A percentile compares a stretch with the other conserved stretches of the same genome.
Conservation (phyloP, 1,284 basidiomycete species). For the Sporisorium iseilematis-ciliati region DNA sequence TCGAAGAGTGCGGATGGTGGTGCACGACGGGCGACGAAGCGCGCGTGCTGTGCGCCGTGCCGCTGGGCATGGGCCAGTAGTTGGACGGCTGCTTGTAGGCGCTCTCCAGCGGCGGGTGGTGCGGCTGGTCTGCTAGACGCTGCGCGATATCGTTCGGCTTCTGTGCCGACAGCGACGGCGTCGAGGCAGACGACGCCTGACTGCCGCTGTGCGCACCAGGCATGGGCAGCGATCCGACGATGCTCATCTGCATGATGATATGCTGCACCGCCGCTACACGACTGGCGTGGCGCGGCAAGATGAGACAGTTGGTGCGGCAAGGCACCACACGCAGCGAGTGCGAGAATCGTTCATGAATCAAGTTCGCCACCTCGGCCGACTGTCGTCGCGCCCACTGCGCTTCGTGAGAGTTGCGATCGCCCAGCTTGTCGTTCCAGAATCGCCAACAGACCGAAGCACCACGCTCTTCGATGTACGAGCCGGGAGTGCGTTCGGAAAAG, state of each 20-base stretch:
- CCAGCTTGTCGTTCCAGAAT: slow-evolving; percentile 76
- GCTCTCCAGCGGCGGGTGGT: slow-evolving; percentile 38
- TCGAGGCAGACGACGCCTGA: slow-evolving; percentile 27
- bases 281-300: slow-evolving; percentile 85
- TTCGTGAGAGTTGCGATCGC: slow-evolving; percentile 73
- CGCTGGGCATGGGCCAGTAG: slow-evolving; percentile 50
- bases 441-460: slow-evolving; percentile 85
- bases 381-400: slow-evolving; percentile 84
- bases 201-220: slow-evolving; percentile 13
- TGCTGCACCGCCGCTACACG: slow-evolving; percentile 79
- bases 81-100: slow-evolving; percentile 63
- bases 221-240: slow-evolving; percentile 29
- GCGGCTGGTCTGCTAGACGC: slow-evolving; percentile 47
- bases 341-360: slow-evolving; percentile 75
- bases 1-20: slow-evolving; percentile 18
- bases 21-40: slow-evolving; percentile 36
- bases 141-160: slow-evolving; percentile 36
- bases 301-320: slow-evolving; percentile 74
- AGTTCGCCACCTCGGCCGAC: slow-evolving; percentile 88
- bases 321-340: slow-evolving; percentile 66
- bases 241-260: slow-evolving; percentile 61
- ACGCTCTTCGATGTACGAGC: slow-evolving; percentile 85
- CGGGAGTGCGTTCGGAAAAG: slow-evolving; percentile 89
- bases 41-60: slow-evolving; percentile 25
- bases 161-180: slow-evolving; percentile 25